Conservation (phyloP, 768 basidiomycete species). For the Jaapia argillacea region DNA sequence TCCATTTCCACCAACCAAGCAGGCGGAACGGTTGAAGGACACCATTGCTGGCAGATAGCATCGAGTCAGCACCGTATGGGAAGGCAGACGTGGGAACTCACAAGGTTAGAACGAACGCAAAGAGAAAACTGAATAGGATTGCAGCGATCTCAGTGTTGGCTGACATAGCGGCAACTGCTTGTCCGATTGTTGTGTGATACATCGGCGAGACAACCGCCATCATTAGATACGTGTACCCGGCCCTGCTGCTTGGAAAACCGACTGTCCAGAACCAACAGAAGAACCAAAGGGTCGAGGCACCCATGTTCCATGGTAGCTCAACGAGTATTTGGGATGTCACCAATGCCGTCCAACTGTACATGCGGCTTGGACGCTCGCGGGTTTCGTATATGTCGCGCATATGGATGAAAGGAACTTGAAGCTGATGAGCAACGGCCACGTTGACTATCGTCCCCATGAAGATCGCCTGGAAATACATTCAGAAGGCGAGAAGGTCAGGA, state of each 20-base stretch:
- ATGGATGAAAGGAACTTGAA: constrained; percentile 53
- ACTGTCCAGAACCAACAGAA: constrained; percentile 41
- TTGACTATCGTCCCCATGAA: too few species aligned
- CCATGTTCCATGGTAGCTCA: constrained; percentile 18
- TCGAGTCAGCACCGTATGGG: background rate
- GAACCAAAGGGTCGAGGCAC: constrained; percentile 30
- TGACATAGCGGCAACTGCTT: constrained; percentile 30
- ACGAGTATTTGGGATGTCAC: constrained; percentile 35
- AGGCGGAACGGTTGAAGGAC: constrained; percentile 35
- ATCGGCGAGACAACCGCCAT: constrained; percentile 27
- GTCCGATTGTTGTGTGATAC: constrained; percentile 34
- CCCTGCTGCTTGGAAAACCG: constrained; percentile 25
- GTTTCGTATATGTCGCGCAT: constrained; percentile 56
- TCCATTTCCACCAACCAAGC: constrained; percentile 35
- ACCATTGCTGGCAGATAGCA: constrained; percentile 30
- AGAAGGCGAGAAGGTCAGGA: background rate
- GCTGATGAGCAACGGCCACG: constrained; percentile 34
- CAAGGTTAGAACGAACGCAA: constrained; percentile 33
- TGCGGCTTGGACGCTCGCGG: constrained; percentile 53
- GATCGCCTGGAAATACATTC: too few species aligned
- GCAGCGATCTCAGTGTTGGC: constrained; percentile 31
- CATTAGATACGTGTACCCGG: constrained; percentile 29
- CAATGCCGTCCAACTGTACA: constrained; percentile 57
- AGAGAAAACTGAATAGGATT: constrained; percentile 25
- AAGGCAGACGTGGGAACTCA: too few species aligned